Conservation (phyloP, 1,139 yeast species). For the Geotrichum cucujoidarum region DNA sequence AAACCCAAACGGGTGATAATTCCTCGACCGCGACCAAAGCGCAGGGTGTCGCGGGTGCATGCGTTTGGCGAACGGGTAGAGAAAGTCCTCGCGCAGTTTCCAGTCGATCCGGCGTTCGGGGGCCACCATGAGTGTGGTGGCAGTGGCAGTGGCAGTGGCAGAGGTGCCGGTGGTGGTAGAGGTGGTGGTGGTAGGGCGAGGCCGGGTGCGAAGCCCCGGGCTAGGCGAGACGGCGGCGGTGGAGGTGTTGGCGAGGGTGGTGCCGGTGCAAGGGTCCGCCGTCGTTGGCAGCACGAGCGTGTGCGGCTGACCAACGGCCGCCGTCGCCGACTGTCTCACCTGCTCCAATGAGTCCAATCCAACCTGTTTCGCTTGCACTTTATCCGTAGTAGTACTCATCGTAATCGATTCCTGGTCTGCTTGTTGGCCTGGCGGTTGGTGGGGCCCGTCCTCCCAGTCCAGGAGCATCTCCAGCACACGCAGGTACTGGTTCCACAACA, state of each 20-base stretch:
- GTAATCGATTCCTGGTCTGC: neutral
- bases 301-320: too few relatives aligned
- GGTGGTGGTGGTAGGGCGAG: neutral
- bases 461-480: neutral
- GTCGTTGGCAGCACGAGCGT: neutral
- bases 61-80: slow-evolving; percentile 14
- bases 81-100: slow-evolving; percentile 12
- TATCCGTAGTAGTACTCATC: too few relatives aligned
- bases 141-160: neutral
- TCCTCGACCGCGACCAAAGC: slow-evolving; percentile 12
- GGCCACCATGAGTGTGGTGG: neutral
- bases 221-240: neutral
- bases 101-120: slow-evolving; percentile 6
- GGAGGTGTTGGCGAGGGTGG: neutral
- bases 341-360: too few relatives aligned
- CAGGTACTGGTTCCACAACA: neutral
- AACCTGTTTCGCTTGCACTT: too few relatives aligned
- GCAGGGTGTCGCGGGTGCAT: slow-evolving; percentile 7
- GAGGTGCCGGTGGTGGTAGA: neutral
- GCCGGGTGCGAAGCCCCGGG: neutral
- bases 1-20: slow-evolving; percentile 18
- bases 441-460: neutral
- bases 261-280: neutral
- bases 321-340: too few relatives aligned
- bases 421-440: neutral